Evolutionary conservation across 352 stramenopile genomes (phyloP), one percentile per base, ranked within the genome.

Genomic region (Phytophthora aleatoria): DNA sequence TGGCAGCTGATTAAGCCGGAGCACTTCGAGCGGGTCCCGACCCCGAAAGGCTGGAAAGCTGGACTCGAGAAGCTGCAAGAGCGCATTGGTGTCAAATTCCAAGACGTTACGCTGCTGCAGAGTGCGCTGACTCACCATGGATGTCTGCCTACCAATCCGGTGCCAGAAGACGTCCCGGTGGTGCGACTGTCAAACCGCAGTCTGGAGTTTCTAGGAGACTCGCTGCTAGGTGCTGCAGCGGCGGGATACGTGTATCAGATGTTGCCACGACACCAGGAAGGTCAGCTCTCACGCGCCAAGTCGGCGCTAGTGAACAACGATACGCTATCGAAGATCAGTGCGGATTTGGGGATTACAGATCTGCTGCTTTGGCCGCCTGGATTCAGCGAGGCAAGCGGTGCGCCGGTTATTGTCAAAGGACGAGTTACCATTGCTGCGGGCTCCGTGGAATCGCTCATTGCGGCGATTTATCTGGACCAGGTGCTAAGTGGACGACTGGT

Each of bases 141-240:
- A n/a, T 78, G 73, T 30, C 69, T 94, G n/a, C 64, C 68, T 5
- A 68, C 73, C 38, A 64, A 75, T 51, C 57, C 74, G 6, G 61
- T 93, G 28, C 69, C 73, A 0, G 30, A 63, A 1, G 59, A 70
- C 10, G 68, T 92, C 5, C 74, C 76, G 1, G 70, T 79, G 3
- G 75, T 90, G 33, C 85, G 87, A 13, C 61, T 91, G 10, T 90
- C 87, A 44, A 95, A 95, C 59, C 83, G 87, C 30, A 91, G 82
- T 66, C 68, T 95, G 16, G 87, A 95, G 64, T 94, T 91, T 55
- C 71, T 95, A 1, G 87, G 87, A 28, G 87, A 95, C 68, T 91
- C 87, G 51, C 30, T 95, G 9, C 70, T 95, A 4, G 78, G 83
- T 27, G 78, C 87, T 51, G 77, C 77, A 3, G 79, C 83, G 4